These are phyloP conservation scores for Termitomyces titanicus DNA, from an alignment of 768 basidiomycete species.

Conservation along the genomic window DNA sequence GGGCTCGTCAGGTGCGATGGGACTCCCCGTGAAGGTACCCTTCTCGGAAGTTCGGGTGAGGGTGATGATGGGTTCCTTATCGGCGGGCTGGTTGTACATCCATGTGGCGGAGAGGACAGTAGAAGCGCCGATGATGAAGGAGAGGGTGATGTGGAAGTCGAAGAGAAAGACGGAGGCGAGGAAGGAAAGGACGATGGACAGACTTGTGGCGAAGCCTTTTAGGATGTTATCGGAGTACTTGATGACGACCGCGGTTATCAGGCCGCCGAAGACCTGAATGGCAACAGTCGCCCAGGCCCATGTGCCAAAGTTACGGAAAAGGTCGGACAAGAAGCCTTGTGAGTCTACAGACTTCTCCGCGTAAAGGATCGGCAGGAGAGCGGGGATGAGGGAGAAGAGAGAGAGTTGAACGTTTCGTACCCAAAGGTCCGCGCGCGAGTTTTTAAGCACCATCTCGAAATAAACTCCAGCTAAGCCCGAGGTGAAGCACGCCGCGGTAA, in stretches of 20 bases:
- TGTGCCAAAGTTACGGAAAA: constrained; percentile 84
- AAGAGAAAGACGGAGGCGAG: constrained; percentile 90
- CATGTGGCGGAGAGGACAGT: constrained; percentile 88
- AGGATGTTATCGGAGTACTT: constrained; percentile 94
- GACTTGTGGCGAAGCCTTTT: constrained; percentile 95
- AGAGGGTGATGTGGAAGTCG: constrained; percentile 81
- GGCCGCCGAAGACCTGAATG: constrained; percentile 89
- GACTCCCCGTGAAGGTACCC: constrained; percentile 23
- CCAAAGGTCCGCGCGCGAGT: constrained; percentile 82
- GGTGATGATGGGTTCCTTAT: constrained; percentile 25
- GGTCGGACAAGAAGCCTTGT: constrained; percentile 46
- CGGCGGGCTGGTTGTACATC: constrained; percentile 85
- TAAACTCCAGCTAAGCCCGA: constrained; percentile 90
- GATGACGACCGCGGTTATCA: constrained; percentile 94
- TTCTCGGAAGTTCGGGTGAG: constrained; percentile 24
- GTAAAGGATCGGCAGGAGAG: constrained; percentile 76
- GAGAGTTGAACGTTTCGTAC: constrained; percentile 88
- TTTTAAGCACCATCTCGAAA: constrained; percentile 91
- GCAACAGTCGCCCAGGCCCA: constrained; percentile 97
- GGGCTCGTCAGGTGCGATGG: constrained; percentile 47
- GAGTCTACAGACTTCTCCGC: constrained; percentile 35
- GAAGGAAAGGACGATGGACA: constrained; percentile 94
- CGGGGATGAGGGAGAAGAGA: constrained; percentile 87
- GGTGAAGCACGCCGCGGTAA: constrained; percentile 82
- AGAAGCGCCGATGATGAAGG: constrained; percentile 81